These are phyloP conservation scores for Talaromyces sp. DNA, from an alignment of 2,329 filamentous ascomycete species.

Conservation along the genomic window DNA sequence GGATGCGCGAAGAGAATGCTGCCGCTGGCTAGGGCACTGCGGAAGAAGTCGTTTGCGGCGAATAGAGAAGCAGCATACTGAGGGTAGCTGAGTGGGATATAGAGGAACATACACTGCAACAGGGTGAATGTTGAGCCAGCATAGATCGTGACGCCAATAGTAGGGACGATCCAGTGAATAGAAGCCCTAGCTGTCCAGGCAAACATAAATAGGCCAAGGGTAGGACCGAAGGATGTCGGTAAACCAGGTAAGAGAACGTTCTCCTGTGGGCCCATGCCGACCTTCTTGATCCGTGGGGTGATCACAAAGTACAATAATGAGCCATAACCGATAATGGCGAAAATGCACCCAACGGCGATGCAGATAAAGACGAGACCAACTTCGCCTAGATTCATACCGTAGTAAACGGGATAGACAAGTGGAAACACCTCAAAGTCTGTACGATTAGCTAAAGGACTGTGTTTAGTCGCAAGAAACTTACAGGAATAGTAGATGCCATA, in stretches of 20 bases:
- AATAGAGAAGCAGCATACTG: conserved; percentile 32
- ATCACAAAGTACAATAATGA: conserved; percentile 52
- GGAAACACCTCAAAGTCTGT: conserved; percentile 59
- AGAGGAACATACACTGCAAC: conserved; percentile 39
- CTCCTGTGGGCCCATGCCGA: conserved; percentile 52
- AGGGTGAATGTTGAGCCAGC: conserved; percentile 30
- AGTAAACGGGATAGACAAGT: conserved; percentile 56
- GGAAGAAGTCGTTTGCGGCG: conserved; percentile 33
- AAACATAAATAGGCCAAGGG: conserved; percentile 57
- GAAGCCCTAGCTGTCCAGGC: conserved; percentile 2
- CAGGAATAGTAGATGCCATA: conserved; percentile 49
- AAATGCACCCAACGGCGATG: conserved; percentile 45
- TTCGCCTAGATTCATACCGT: conserved; percentile 56
- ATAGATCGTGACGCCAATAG: conserved; percentile 34
- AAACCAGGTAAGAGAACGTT: conserved; percentile 52
- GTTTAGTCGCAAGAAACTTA: neutral
- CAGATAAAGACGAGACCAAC: conserved; percentile 59
- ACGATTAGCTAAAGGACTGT: no score
- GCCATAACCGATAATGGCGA: conserved; percentile 49
- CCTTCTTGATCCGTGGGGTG: conserved; percentile 47
- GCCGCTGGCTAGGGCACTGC: conserved; percentile 24
- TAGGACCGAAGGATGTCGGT: conserved; percentile 48
- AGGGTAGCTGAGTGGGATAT: conserved; percentile 37
- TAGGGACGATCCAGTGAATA: conserved; percentile 36
- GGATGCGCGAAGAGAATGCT: conserved; percentile 31